Base-by-base conservation (phyloP, 805 yeast species). In the Ogataea sp. region DNA sequence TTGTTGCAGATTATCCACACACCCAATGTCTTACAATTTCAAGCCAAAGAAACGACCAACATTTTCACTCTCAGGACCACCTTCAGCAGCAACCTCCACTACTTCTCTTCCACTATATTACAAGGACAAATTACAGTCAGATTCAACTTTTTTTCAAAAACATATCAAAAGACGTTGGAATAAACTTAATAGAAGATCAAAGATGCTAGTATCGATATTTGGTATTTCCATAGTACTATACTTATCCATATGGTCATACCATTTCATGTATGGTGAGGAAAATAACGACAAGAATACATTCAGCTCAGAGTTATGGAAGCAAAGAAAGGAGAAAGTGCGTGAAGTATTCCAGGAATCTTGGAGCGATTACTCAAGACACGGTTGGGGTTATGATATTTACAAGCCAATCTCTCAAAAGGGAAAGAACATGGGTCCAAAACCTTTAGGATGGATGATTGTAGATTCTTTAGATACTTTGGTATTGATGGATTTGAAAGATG, bases 371-470 rank as follows among this genome's bases (percentile, higher is more conserved):
- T 76, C 75, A 38, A 61, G 67, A 21, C 68, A 83, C 52, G 96
- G 83, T 0, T 86, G 94, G 89, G 96, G 96, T 7, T 70, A 67
- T 43, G 97, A 88, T 55, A 75, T 79, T 1, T 88, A 82, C 52
- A 67, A 68, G 31, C 96, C 96, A 0, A 52, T 83, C n/a, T 56
- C 71, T 7, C 73, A 77, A 37, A 58, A 49, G 1, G 85, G 83
- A 20, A 65, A 72, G 41, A 83, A 86, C 54, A 83, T 86, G 87
- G 88, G 90, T 4, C 75, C 79, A 4, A 49, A 68, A 39, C 96
- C 96, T 1, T 59, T 89, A 47, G 97, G 97, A 2, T 88, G 96
- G 96, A 83, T 88, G 55, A 80, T 88, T 51, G 93, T 89, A 5
- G 96, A 88, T 58, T 71, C 90, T 1, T 61, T 89, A 38, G 97